Conservation (phyloP, 2,329 filamentous ascomycete species). For the Penicillium sp. region DNA sequence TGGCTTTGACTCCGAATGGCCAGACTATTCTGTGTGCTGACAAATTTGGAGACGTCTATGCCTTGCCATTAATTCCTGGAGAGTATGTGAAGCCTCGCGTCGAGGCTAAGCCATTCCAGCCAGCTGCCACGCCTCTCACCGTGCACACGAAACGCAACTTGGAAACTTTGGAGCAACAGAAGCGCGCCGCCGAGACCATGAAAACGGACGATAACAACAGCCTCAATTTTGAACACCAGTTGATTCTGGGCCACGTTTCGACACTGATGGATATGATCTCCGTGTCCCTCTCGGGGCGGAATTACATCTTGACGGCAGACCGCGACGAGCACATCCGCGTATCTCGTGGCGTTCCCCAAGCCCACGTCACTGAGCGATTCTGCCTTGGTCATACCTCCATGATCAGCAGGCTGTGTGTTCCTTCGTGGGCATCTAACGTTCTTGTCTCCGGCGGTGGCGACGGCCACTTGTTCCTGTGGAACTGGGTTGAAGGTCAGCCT, state of each 20-base stretch:
- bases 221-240: slow-evolving; percentile 66
- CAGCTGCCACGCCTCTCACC: slow-evolving; percentile 57
- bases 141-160: slow-evolving; percentile 63
- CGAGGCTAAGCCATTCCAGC: slow-evolving; percentile 43
- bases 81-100: slow-evolving; percentile 32
- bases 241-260: slow-evolving; percentile 90
- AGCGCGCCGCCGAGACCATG: slow-evolving; percentile 45
- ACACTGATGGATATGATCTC: slow-evolving; percentile 77
- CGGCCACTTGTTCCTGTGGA: slow-evolving; percentile 72
- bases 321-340: slow-evolving; percentile 83
- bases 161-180: slow-evolving; percentile 56
- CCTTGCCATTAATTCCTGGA: slow-evolving; percentile 66
- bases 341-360: slow-evolving; percentile 74
- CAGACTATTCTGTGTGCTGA: slow-evolving; percentile 77
- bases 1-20: slow-evolving; percentile 67
- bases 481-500: slow-evolving; percentile 59
- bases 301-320: slow-evolving; percentile 65
- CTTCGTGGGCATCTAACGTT: slow-evolving; percentile 53
- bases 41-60: slow-evolving; percentile 96
- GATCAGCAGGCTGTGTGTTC: slow-evolving; percentile 71
- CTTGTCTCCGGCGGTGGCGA: slow-evolving; percentile 88
- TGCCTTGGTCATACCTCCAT: slow-evolving; percentile 88
- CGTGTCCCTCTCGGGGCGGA: slow-evolving; percentile 49
- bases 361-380: slow-evolving; percentile 83
- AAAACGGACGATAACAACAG: slow-evolving; percentile 47